These are phyloP conservation scores for Pneumocystis carinii DNA, from an alignment of 1,139 yeast species.

Conservation along the genomic window DNA sequence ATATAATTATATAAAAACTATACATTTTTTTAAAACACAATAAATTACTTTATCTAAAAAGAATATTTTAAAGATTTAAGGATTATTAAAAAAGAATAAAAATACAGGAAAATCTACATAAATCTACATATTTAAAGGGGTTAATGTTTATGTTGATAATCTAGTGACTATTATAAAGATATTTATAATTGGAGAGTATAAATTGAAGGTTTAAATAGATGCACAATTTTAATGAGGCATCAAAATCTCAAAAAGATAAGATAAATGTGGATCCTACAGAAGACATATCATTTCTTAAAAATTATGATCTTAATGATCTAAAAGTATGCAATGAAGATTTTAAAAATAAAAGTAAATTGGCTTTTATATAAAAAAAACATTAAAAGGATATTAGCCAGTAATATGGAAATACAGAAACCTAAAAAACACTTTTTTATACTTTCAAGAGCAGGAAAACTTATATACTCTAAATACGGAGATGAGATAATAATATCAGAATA, in stretches of 20 bases:
- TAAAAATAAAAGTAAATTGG: not conserved
- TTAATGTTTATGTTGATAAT: too few relatives aligned
- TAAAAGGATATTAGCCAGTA: not conserved
- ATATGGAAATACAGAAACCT: not conserved
- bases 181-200: not conserved
- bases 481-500: conserved; percentile 60
- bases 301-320: not conserved
- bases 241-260: not conserved
- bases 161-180: not conserved
- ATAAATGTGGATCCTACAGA: too few relatives aligned
- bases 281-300: not conserved
- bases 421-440: conserved; percentile 61
- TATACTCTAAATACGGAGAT: conserved; percentile 64
- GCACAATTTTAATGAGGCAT: not conserved
- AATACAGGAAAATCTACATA: too few relatives aligned
- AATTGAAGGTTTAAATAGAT: not conserved
- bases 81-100: not conserved
- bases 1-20: not conserved
- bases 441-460: conserved; percentile 89
- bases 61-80: not conserved
- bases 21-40: not conserved
- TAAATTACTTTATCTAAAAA: not conserved
- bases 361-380: not conserved
- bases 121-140: too few relatives aligned
- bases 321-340: not conserved